These are phyloP conservation scores for Fusarium duplospermum DNA, from an alignment of 2,329 filamentous ascomycete genomes.

Conservation along the genomic window DNA sequence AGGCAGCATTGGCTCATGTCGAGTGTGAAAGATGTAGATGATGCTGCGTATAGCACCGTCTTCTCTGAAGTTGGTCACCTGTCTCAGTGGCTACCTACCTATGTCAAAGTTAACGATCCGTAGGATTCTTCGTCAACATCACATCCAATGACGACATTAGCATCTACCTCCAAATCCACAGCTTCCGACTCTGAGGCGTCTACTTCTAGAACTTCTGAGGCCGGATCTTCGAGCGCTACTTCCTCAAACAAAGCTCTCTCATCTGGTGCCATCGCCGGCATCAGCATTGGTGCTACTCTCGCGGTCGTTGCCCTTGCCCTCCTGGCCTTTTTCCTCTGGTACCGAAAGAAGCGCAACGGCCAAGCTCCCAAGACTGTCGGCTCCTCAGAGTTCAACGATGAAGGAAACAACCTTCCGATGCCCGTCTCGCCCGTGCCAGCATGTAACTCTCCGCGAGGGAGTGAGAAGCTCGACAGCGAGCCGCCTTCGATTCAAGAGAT, in stretches of 20 bases:
- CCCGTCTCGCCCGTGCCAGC: neutral
- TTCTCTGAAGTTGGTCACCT: slow-evolving; percentile 43
- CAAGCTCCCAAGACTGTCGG: neutral
- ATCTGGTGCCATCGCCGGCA: slow-evolving; percentile 17
- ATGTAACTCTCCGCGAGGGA: neutral
- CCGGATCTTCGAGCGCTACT: neutral
- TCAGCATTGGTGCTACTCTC: slow-evolving; percentile 9
- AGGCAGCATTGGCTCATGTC: slow-evolving; percentile 52
- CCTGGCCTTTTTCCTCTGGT: slow-evolving; percentile 23
- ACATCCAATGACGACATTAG: neutral
- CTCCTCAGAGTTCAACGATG: neutral
- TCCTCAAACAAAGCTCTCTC: slow-evolving; percentile 6
- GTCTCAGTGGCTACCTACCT: neutral
- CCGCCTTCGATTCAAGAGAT: neutral
- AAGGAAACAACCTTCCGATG: neutral
- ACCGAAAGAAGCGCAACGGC: slow-evolving; percentile 13
- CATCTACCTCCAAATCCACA: neutral
- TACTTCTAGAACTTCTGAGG: neutral
- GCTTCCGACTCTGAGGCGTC: neutral
- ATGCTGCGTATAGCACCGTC: slow-evolving; percentile 49
- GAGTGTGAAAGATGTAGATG: slow-evolving; percentile 45
- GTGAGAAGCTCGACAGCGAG: neutral
- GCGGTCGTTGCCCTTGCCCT: slow-evolving; percentile 12
- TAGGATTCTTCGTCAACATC: slow-evolving; percentile 13
- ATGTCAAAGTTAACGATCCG: neutral